phyloP scores from a whole-genome alignment of 805 yeast species.

The Candida germanica region DNA sequence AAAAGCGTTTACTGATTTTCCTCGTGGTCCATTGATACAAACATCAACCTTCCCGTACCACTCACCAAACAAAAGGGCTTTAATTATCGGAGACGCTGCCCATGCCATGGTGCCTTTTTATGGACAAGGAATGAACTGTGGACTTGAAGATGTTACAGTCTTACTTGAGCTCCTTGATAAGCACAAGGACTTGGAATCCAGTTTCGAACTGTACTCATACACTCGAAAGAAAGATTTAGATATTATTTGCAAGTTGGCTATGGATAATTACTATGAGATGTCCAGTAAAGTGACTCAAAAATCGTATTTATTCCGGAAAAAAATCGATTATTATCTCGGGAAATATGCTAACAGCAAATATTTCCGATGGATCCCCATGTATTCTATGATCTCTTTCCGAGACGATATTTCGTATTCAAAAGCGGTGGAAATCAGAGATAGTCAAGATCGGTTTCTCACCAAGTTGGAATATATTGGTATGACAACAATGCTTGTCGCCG shows the following conservation, averaged over 20 bases:
- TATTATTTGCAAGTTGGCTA: slow-evolving; percentile 75
- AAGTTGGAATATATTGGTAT: slow-evolving; percentile 3
- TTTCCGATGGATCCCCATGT: slow-evolving; percentile 73
- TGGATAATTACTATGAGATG: slow-evolving; percentile 84
- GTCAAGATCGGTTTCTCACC: slow-evolving; percentile 52
- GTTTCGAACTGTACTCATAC: slow-evolving; percentile 55
- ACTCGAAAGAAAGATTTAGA: slow-evolving; percentile 62
- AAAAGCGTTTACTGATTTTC: slow-evolving; percentile 54
- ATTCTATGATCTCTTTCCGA: slow-evolving; percentile 89
- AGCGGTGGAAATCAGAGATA: slow-evolving; percentile 53
- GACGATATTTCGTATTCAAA: slow-evolving; percentile 74
- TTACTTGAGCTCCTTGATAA: slow-evolving; percentile 48
- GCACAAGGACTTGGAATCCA: slow-evolving; percentile 38
- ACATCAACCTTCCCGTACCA: slow-evolving; percentile 70
- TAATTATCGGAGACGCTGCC: slow-evolving; percentile 89
- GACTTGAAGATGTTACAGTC: slow-evolving; percentile 83
- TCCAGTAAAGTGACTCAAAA: slow-evolving; percentile 69
- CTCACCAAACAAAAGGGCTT: slow-evolving; percentile 52
- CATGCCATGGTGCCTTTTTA: slow-evolving; percentile 98
- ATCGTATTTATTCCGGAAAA: slow-evolving; percentile 61
- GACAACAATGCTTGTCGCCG: slow-evolving; percentile 1
- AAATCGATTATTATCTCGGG: slow-evolving; percentile 64
- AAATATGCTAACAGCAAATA: slow-evolving; percentile 46
- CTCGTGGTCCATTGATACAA: slow-evolving; percentile 76
- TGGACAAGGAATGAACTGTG: slow-evolving; percentile 97